These are phyloP conservation scores for Saccharum hybrid DNA, from an alignment of 202 grass and related monocot genomes.

Conservation along the genomic window DNA sequence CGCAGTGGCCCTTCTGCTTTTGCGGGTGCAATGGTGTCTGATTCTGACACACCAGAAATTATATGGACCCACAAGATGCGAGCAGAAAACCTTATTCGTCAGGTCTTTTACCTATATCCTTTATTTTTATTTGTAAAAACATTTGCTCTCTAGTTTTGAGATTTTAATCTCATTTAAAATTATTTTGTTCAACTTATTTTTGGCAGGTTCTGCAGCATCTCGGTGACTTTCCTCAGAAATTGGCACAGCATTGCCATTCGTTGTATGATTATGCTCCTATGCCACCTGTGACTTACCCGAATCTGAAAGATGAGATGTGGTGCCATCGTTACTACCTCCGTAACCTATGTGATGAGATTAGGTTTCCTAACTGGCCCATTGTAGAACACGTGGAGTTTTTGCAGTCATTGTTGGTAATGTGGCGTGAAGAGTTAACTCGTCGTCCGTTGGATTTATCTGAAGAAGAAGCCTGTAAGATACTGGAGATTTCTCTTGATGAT, in stretches of 20 bases:
- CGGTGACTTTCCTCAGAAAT: slow-evolving; percentile 95
- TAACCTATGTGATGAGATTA: slow-evolving; percentile 97
- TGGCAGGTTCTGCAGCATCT: slow-evolving; percentile 94
- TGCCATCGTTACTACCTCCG: slow-evolving; percentile 97
- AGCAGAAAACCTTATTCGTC: slow-evolving; percentile 91
- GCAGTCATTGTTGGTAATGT: slow-evolving; percentile 93
- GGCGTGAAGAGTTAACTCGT: slow-evolving; percentile 99
- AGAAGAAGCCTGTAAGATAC: slow-evolving; percentile 95
- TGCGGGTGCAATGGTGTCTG: slow-evolving; percentile 92
- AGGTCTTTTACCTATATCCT: slow-evolving; percentile 54
- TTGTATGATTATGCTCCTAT: slow-evolving; percentile 99
- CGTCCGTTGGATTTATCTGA: slow-evolving; percentile 98
- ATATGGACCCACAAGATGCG: slow-evolving; percentile 99
- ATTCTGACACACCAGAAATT: slow-evolving; percentile 99
- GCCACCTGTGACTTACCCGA: slow-evolving; percentile 95
- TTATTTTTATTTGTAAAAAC: slow-evolving; percentile 32
- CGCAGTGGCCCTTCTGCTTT: slow-evolving; percentile 85
- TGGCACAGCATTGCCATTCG: slow-evolving; percentile 95
- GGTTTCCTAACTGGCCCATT: slow-evolving; percentile 98
- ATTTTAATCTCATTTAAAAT: slow-evolving; percentile 39
- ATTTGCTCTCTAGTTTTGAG: slow-evolving; percentile 34
- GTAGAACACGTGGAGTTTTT: slow-evolving; percentile 99
- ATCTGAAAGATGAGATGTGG: slow-evolving; percentile 99
- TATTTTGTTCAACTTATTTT: slow-evolving; percentile 39
- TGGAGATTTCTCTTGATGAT: slow-evolving; percentile 95